phyloP scores from a whole-genome alignment of 257 asterid genomes.

The Euphrasia confusa region DNA sequence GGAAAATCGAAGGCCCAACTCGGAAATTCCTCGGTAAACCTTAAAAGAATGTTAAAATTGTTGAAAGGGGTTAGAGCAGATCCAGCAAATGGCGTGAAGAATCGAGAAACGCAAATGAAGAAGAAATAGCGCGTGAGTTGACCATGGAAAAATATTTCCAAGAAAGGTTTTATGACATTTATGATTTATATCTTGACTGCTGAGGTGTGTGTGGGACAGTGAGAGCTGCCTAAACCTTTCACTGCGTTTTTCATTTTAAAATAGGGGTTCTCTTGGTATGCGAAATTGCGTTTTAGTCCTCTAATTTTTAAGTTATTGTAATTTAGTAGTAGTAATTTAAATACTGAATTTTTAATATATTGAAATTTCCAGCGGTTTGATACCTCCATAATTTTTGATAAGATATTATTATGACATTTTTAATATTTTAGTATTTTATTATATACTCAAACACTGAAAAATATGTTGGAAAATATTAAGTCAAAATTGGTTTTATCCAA shows the following conservation, averaged over 20 bases:
- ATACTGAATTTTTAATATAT: too few species aligned
- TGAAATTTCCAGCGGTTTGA: too few species aligned
- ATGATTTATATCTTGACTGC: neutral
- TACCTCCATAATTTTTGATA: too few species aligned
- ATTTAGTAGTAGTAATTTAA: too few species aligned
- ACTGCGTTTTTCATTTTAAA: neutral
- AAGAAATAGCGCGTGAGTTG: constrained; percentile 57
- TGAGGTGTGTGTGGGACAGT: neutral
- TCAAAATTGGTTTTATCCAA: too few species aligned
- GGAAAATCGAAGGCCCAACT: constrained; percentile 25
- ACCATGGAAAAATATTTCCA: constrained; percentile 39
- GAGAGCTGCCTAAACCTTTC: neutral
- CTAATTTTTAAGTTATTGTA: too few species aligned
- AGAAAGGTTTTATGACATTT: constrained; percentile 10
- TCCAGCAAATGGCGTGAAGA: constrained; percentile 34
- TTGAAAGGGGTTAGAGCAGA: constrained; percentile 32
- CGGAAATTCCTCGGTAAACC: constrained; percentile 17
- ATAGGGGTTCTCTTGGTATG: too few species aligned
- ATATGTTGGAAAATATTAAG: too few species aligned
- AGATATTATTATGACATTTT: too few species aligned
- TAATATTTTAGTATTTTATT: too few species aligned
- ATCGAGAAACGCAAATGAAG: constrained; percentile 22
- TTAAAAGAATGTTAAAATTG: constrained; percentile 20
- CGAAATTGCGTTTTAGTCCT: too few species aligned
- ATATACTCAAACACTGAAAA: too few species aligned